Conservation (phyloP, 2,329 filamentous ascomycete genomes). For the Colletotrichum phormii region DNA sequence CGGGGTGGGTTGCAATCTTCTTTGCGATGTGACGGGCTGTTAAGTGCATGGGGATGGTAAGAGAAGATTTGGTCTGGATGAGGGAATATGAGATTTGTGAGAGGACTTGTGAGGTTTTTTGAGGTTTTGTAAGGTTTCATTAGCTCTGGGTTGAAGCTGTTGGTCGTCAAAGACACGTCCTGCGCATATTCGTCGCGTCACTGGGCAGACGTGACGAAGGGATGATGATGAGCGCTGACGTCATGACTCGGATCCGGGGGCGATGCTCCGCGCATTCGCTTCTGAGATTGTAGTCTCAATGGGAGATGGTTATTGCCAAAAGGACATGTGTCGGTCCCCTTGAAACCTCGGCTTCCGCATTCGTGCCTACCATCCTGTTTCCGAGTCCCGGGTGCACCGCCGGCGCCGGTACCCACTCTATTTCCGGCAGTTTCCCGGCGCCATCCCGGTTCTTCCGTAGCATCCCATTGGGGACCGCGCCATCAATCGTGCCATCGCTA, state of each 20-base stretch:
- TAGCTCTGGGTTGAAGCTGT: background rate
- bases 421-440: background rate
- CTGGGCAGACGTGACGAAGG: background rate
- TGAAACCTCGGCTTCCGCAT: too few species aligned
- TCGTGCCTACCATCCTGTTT: too few species aligned
- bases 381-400: too few species aligned
- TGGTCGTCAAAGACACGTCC: background rate
- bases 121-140: background rate
- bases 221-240: slow-evolving; percentile 33
- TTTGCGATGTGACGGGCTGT: slow-evolving; percentile 30
- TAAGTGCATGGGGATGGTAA: slow-evolving; percentile 15
- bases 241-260: slow-evolving; percentile 25
- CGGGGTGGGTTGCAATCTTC: slow-evolving; percentile 24
- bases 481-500: too few species aligned
- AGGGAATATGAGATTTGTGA: too few species aligned
- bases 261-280: background rate
- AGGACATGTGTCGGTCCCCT: too few species aligned
- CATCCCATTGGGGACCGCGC: too few species aligned
- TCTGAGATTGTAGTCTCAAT: background rate
- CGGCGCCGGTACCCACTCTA: background rate
- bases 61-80: background rate
- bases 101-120: background rate
- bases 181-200: slow-evolving; percentile 31
- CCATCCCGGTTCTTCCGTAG: too few species aligned
- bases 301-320: background rate